Base-by-base conservation (phyloP, 2,329 filamentous ascomycete genomes). In the Plenodomus tracheiphilus region DNA sequence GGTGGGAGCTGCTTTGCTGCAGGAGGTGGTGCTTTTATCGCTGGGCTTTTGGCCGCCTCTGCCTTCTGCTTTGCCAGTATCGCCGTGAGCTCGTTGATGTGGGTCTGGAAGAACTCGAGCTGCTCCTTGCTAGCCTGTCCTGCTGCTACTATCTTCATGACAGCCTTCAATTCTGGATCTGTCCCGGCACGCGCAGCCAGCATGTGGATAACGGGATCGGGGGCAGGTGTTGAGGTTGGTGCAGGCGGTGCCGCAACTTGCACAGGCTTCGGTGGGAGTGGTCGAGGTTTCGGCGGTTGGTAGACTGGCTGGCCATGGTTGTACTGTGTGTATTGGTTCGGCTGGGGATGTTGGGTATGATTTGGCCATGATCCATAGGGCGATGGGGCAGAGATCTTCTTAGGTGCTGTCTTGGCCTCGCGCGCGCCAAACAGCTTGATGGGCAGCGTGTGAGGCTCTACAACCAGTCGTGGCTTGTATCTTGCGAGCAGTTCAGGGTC, bases 71-170 rank as follows among this genome's bases (percentile, higher is more conserved):
- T 70, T 37, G 72, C 68, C 16, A 80, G 65, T 39, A 77, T 72
- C n/a, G 64, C 65, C 2, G 87, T 91, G 47, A 94, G 81, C 65
- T 91, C 85, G 62, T 91, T 87, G 53, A 94, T 94, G 36, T 94
- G 89, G 41, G 80, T 81, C 66, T 94, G 89, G 59, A 94, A 94
- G 53, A 85, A 83, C 39, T 84, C 84, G 11, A 94, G 74, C 66
- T 94, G 88, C 13, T 85, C 81, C 32, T 84, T 81, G 11, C 82
- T 84, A 0, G 89, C 89, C 58, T 86, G 81, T 1, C 89, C 89
- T 21, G 86, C 85, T 0, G 89, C 89, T 0, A 94, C 89, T 44
- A 89, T 84, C 68, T 90, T 90, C 89, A 94, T 94, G 0, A 94
- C 77, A 30, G 87, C 85, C 48, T 91, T 86, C 9, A 94, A 76